A percentile compares a stretch with the other conserved stretches of the same genome.
phyloP scores from a whole-genome alignment of 1,284 basidiomycete genomes.

The Sparassis latifolia region DNA sequence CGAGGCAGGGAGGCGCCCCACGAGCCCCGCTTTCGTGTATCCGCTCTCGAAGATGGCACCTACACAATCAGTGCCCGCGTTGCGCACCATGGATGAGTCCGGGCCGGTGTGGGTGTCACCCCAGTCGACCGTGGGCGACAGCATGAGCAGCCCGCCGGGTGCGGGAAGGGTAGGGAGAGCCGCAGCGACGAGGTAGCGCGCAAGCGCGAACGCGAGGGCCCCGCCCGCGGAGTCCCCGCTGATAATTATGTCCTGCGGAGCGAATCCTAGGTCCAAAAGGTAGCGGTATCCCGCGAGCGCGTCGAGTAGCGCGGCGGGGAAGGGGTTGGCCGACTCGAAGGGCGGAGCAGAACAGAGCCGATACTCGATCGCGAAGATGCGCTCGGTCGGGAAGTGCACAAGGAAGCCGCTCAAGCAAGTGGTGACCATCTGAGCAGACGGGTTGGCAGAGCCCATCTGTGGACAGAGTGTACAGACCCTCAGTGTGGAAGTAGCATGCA shows the following conservation, averaged over 20 bases:
- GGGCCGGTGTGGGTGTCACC: constrained; percentile 26
- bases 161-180: background rate
- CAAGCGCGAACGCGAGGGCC: constrained; percentile 40
- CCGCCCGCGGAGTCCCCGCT: constrained; percentile 52
- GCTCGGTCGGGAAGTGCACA: constrained; percentile 19
- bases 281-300: constrained; percentile 38
- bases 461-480: background rate
- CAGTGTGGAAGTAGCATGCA: background rate
- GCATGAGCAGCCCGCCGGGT: constrained; percentile 45
- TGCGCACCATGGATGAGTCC: constrained; percentile 25
- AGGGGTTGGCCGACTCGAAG: constrained; percentile 23
- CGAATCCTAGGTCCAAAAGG: constrained; percentile 30
- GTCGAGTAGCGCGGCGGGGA: constrained; percentile 43
- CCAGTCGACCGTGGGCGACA: constrained; percentile 55
- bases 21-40: constrained; percentile 32
- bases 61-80: constrained; percentile 35
- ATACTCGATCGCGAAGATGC: constrained; percentile 27
- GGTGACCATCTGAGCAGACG: constrained; percentile 8
- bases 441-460: constrained; percentile 29
- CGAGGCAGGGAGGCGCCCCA: constrained; percentile 28
- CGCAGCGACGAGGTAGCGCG: constrained; percentile 23
- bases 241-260: constrained; percentile 39
- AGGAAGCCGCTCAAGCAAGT: constrained; percentile 13
- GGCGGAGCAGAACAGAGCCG: constrained; percentile 20
- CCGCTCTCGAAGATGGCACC: constrained; percentile 3